Evolutionary conservation across 768 basidiomycete species (phyloP).

Genomic region (Suillus occidentalis): DNA sequence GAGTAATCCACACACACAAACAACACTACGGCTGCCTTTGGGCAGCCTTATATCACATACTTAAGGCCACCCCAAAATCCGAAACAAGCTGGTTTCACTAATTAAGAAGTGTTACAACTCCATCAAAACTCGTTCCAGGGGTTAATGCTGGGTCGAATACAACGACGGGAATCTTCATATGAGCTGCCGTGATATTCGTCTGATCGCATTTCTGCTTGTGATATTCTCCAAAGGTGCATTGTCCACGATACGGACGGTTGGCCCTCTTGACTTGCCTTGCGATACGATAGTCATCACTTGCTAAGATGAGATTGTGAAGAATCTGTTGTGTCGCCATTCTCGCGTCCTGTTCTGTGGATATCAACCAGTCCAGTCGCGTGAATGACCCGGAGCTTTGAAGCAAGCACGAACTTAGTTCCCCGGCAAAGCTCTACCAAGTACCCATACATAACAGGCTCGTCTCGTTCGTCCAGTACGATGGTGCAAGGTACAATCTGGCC

Average conservation of each 20-base stretch:
- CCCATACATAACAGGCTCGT: slow-evolving; percentile 5
- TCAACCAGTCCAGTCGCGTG: not conserved
- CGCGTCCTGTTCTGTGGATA: not conserved
- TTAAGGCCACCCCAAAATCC: not conserved
- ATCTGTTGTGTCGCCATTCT: slow-evolving; percentile 6
- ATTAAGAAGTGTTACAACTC: not conserved
- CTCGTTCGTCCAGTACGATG: slow-evolving; percentile 9
- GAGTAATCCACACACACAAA: not conserved
- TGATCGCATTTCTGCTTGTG: slow-evolving; percentile 17
- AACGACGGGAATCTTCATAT: slow-evolving; percentile 17
- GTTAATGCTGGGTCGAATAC: not conserved
- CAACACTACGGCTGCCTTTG: too few relatives aligned
- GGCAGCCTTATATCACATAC: too few relatives aligned
- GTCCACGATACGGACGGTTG: slow-evolving; percentile 23
- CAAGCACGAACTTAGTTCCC: not conserved
- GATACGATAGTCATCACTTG: not conserved
- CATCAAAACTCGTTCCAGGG: slow-evolving; percentile 3
- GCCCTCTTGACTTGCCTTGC: not conserved
- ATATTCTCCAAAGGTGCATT: slow-evolving; percentile 21
- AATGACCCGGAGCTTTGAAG: not conserved
- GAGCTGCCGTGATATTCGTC: slow-evolving; percentile 3
- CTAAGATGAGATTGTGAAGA: not conserved
- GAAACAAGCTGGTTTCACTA: not conserved
- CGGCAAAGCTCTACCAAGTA: slow-evolving; percentile 10
- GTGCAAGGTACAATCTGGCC: slow-evolving; percentile 1